These are phyloP conservation scores for Cajanus cajan DNA, from an alignment of 306 rosid species.

Conservation along the genomic window DNA sequence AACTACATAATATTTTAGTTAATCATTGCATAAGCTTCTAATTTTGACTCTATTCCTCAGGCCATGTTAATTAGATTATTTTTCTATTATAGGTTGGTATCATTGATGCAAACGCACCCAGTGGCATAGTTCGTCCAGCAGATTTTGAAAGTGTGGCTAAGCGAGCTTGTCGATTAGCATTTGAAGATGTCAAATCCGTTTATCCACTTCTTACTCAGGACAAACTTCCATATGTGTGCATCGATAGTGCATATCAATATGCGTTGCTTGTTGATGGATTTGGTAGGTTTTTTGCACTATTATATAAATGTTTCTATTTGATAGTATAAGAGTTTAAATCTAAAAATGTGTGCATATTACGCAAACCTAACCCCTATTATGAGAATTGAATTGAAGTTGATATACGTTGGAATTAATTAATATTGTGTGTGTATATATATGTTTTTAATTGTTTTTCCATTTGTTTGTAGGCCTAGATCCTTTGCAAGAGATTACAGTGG, in stretches of 20 bases:
- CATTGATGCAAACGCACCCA: conserved; percentile 40
- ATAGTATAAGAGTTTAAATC: no score
- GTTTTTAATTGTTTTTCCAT: no score
- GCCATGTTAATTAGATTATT: background rate
- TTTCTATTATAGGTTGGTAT: conserved; percentile 51
- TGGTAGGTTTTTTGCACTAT: conserved; percentile 34
- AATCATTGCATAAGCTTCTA: background rate
- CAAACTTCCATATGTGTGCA: conserved; percentile 54
- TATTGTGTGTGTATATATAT: background rate
- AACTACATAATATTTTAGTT: background rate
- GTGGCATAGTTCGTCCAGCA: conserved; percentile 35
- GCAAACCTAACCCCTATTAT: no score
- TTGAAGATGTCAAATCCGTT: conserved; percentile 42
- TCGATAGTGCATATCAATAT: conserved; percentile 64
- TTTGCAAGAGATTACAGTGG: conserved; percentile 61
- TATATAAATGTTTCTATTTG: no score
- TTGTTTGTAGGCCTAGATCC: conserved; percentile 57
- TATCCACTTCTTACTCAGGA: conserved; percentile 28
- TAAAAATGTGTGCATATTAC: no score
- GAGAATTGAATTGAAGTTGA: background rate
- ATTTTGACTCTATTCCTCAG: background rate
- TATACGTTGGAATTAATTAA: background rate
- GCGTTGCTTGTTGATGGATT: conserved; percentile 71
- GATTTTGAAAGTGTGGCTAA: conserved; percentile 52
- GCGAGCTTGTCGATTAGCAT: conserved; percentile 52